Base-by-base conservation (phyloP, 257 asterid genomes). In the Rauvolfia tetraphylla region DNA sequence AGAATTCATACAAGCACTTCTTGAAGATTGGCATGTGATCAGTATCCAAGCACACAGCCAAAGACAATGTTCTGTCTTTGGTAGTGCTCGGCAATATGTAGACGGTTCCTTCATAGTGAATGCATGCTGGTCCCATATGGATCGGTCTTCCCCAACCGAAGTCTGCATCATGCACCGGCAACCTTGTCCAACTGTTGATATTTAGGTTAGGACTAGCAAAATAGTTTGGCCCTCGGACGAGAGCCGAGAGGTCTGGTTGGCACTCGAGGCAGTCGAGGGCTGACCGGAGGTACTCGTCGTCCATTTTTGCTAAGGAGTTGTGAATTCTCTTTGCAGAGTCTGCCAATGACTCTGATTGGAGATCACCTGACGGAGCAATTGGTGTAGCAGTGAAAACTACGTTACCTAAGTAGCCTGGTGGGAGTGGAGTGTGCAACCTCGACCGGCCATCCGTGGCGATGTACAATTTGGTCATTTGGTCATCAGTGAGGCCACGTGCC, bases 121-220 rank as follows among this genome's bases (percentile, higher is more conserved):
- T 85, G 22, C 86, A 72, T 11, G 91, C 97, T 0, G 98, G 97
- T 5, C 91, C 96, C 93, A 91, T 83, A 42, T 83, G 84, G 12
- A 89, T 78, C 72, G 92, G 96, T 36, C 88, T 87, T 17, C 97
- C 98, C 97, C 98, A 93, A 51, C 98, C 98, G 74, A 93, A 93
- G 70, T 93, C 98, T 22, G 91, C 82, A 0, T 89, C 98, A 79
- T 86, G 83, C 4, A 91, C 75, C 23, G 98, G 96, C 79, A 91
- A 62, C 46, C 87, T 88, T 27, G 89, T 86, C 97, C 98, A 91
- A 83, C 98, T 93, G 36, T 88, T 89, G 33, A 93, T 88, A 15
- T 86, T 90, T 5, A 93, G 53, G 29, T 93, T 93, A 3, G 98
- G 98, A 78, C 92, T 88, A 2, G 94, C 90, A 34, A 87, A 93